Base-by-base conservation (phyloP, 495 filamentous ascomycete genomes). In the Daldinia bambusicola region DNA sequence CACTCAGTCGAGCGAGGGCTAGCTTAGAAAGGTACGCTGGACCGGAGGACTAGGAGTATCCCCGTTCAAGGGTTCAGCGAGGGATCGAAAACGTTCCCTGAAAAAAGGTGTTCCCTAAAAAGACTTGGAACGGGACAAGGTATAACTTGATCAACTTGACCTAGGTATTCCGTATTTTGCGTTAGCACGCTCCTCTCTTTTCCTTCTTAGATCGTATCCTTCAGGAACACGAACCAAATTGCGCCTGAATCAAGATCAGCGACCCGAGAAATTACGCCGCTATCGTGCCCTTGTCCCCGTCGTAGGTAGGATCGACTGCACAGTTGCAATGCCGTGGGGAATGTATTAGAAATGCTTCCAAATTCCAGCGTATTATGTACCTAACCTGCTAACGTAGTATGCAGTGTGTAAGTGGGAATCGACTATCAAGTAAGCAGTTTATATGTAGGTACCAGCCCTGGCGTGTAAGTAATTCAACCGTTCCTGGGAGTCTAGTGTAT, bases 281-380 rank as follows among this genome's bases (percentile, higher is more conserved):
- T 36, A 31, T 72, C 40, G 34, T 18, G 26, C 26, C 26, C 26
- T 26, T 26, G 26, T 31, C n/a, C 20, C 60, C 64, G 64, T 63
- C 70, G 62, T 43, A 66, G 58, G 70, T 69, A 69, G 65, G 66
- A 69, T 73, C 61, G 70, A 61, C 65, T 36, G 48, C 38, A 43
- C 56, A 18, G 57, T 71, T 40, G 61, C 41, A 61, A 64, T 53
- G 63, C 59, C 36, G 61, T 70, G 65, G 55, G 14, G 60, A 67
- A 67, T 52, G 59, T 43, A 61, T 60, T 40, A 41, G 40, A 61
- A 66, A 72, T 72, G 55, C 53, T 31, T 30, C 48, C 55, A 37
- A 40, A 69, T 69, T 69, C 66, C 66, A 66, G 30, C 43, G 63
- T 64, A 40, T 12, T 40, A 40, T 48, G 20, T 22, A 22, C n/a